These are phyloP conservation scores for Medicago lupulina DNA, from an alignment of 306 rosid genomes.

Conservation along the genomic window DNA sequence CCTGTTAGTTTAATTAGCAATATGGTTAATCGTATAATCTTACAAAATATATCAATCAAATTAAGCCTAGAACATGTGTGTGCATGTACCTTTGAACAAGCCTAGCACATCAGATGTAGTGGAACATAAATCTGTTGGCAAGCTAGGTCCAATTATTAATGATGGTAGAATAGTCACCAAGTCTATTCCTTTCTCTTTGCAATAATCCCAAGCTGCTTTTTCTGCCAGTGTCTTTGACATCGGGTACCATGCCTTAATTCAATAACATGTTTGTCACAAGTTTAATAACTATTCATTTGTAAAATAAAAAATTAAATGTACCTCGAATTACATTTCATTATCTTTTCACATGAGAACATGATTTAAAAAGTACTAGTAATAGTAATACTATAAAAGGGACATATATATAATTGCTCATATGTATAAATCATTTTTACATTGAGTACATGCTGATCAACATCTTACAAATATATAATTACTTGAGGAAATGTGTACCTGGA, in stretches of 20 bases:
- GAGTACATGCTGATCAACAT: too few species aligned
- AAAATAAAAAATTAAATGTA: neutral
- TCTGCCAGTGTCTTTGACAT: conserved; percentile 82
- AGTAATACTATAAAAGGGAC: neutral
- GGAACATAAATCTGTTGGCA: conserved; percentile 73
- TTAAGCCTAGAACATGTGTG: neutral
- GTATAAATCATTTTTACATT: too few species aligned
- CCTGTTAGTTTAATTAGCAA: too few species aligned
- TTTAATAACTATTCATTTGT: neutral
- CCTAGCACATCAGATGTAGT: conserved; percentile 85
- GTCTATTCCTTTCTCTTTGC: conserved; percentile 67
- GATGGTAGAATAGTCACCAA: conserved; percentile 75
- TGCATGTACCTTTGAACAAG: conserved; percentile 64
- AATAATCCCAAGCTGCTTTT: conserved; percentile 84
- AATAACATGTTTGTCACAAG: neutral
- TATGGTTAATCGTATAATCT: too few species aligned
- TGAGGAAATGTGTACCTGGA: conserved; percentile 51
- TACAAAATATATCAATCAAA: too few species aligned
- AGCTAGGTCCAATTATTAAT: conserved; percentile 70
- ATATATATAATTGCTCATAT: too few species aligned
- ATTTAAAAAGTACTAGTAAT: neutral
- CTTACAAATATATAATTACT: too few species aligned
- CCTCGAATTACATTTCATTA: neutral
- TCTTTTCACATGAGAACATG: neutral
- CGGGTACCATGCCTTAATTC: conserved; percentile 70